These are phyloP conservation scores for Blastobotrys persicus DNA, from an alignment of 1,139 yeast species.

Conservation along the genomic window DNA sequence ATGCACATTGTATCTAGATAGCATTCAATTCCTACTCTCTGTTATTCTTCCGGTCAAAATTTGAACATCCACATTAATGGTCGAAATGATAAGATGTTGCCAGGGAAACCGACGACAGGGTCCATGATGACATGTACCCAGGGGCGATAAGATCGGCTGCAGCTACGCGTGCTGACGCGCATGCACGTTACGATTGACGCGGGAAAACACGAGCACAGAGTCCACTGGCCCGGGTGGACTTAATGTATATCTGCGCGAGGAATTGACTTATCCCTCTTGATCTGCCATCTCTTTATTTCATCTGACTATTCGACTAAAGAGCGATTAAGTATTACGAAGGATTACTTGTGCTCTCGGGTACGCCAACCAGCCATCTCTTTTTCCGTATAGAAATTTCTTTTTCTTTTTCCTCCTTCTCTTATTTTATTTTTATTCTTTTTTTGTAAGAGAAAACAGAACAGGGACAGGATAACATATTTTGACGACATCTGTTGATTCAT, in stretches of 20 bases:
- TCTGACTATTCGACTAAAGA: neutral
- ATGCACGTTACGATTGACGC: neutral
- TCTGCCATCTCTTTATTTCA: neutral
- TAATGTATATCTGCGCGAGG: too few relatives aligned
- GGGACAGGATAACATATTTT: neutral
- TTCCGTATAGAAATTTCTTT: neutral
- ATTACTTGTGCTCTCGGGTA: too few relatives aligned
- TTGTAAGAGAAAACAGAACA: neutral
- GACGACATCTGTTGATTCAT: too few relatives aligned
- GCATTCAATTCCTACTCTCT: too few relatives aligned
- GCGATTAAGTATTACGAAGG: too few relatives aligned
- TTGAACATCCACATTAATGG: too few relatives aligned
- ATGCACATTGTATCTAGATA: too few relatives aligned
- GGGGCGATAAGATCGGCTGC: neutral
- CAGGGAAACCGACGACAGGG: neutral
- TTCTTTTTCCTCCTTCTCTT: too few relatives aligned
- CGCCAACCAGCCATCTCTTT: constrained; percentile 1
- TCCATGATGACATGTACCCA: neutral
- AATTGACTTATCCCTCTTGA: constrained; percentile 2
- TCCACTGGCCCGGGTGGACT: too few relatives aligned
- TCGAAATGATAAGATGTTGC: too few relatives aligned
- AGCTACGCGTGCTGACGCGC: constrained; percentile 7
- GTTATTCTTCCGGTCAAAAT: too few relatives aligned
- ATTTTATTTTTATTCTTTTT: too few relatives aligned
- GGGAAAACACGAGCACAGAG: neutral